phyloP scores from a whole-genome alignment of 305 asterid genomes.

The Fraxinus platypoda region DNA sequence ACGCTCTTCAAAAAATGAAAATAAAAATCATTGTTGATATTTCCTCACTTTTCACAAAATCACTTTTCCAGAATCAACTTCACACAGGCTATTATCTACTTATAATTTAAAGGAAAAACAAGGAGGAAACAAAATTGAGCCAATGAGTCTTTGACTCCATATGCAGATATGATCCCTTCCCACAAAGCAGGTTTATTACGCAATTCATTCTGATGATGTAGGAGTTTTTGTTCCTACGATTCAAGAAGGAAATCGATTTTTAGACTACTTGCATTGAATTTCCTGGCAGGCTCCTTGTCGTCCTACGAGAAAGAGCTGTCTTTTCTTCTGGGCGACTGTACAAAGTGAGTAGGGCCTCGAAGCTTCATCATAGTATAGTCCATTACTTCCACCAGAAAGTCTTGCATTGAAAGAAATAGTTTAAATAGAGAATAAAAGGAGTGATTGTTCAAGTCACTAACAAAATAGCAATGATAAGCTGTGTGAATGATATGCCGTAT shows the following conservation, averaged over 20 bases:
- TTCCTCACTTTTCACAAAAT: background rate
- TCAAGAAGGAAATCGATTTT: background rate
- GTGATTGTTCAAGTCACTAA: background rate
- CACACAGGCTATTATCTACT: background rate
- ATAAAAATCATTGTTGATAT: too few relatives aligned
- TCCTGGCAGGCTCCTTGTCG: background rate
- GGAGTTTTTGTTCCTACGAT: background rate
- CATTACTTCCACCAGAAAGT: constrained; percentile 77
- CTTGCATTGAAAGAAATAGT: constrained; percentile 31
- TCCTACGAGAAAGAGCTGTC: background rate
- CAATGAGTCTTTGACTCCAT: background rate
- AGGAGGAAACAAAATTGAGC: background rate
- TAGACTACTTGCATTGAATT: background rate
- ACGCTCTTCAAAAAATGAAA: too few relatives aligned
- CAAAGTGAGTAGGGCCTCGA: constrained; percentile 24
- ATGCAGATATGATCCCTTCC: background rate
- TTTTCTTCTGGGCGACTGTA: background rate
- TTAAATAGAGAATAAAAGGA: background rate
- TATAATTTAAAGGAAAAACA: background rate
- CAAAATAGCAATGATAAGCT: background rate
- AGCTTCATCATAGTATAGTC: constrained; percentile 61
- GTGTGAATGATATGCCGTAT: background rate
- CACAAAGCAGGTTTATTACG: background rate
- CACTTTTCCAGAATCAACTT: background rate
- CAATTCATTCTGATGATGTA: background rate